Base-by-base conservation (phyloP, 2,329 filamentous ascomycete genomes). In the Hymenoscyphus fraxineus region DNA sequence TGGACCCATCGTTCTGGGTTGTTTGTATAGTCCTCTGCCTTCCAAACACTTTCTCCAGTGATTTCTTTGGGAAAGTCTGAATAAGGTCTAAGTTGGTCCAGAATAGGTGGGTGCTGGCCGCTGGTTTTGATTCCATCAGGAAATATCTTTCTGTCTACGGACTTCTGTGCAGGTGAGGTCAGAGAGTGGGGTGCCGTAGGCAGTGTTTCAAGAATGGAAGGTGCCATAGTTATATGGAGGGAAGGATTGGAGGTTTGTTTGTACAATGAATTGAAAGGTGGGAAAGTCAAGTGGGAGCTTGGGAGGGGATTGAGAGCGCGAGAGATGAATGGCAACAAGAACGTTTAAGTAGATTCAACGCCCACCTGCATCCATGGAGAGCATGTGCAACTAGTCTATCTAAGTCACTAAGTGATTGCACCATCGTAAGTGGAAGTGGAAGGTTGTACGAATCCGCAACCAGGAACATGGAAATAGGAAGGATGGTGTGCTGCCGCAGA, bases 21-120 rank as follows among this genome's bases (percentile, higher is more conserved):
- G 55, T 74, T 68, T 6, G 60, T 66, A 66, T 75, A 75, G 56
- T 75, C 73, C 41, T 74, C 72, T n/a, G 72, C 81, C 62, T 83
- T 81, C 91, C 91, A 95, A 38, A 91, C 85, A 0, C 90, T 93
- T 0, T 85, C 84, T 12, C 90, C 90, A 0, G 81, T 81, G 74
- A 93, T 92, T 66, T 88, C 78, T 65, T 85, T 84, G 55, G 91
- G 91, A 72, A 93, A 94, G 16, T 83, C 81, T 0, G 83, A 80
- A 75, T 92, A 94, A 0, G 89, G 84, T 59, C 78, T 80, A n/a
- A 94, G 77, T 9, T 82, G 78, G 39, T 87, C 81, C 73, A 88
- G 88, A 40, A 90, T 76, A 1, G 91, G 91, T 31, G 84, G 80
- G 70, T 91, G 88, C 74, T 94, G 91, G 47, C 91, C 91, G 0